Percentiles rank a stretch among this genome's conserved stretches.
Conservation (phyloP, 108 stramenopile species). For the Nitzschia putrida region DNA sequence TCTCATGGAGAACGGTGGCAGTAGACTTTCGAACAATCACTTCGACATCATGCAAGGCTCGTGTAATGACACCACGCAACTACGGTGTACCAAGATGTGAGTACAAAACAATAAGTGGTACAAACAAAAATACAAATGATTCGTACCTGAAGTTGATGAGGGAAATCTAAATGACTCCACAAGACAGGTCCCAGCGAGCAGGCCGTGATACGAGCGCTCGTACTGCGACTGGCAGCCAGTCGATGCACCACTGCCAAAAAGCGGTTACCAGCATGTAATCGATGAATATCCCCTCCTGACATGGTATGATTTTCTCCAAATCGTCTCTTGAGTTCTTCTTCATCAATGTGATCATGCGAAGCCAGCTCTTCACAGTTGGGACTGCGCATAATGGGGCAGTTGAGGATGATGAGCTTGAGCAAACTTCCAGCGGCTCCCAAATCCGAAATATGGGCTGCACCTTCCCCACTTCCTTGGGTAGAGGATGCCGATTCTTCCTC, state of each 20-base stretch:
- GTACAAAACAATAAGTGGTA: background rate
- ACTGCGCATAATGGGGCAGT: conserved; percentile 69
- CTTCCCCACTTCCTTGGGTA: conserved; percentile 49
- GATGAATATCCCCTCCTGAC: conserved; percentile 39
- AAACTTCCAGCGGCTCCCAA: conserved; percentile 84
- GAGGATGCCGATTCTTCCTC: conserved; percentile 69
- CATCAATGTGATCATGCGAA: conserved; percentile 31
- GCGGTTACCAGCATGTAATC: conserved; percentile 72
- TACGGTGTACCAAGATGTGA: conserved; percentile 19
- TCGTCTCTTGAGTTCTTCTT: conserved; percentile 46
- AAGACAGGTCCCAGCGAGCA: conserved; percentile 86
- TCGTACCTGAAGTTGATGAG: conserved; percentile 77
- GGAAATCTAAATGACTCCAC: conserved; percentile 88
- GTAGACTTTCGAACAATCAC: conserved; percentile 86
- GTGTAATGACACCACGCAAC: conserved; percentile 87
- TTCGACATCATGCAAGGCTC: conserved; percentile 89
- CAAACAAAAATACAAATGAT: background rate
- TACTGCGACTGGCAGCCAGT: conserved; percentile 82
- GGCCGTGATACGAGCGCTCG: conserved; percentile 79
- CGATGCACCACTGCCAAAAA: conserved; percentile 86
- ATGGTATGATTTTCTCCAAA: conserved; percentile 39
- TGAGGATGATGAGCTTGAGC: conserved; percentile 79
- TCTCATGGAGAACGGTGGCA: conserved; percentile 83
- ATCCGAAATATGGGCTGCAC: conserved; percentile 59
- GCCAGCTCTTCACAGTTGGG: conserved; percentile 43